These are phyloP conservation scores for Jasminum sambac DNA, from an alignment of 257 asterid species.

Conservation along the genomic window DNA sequence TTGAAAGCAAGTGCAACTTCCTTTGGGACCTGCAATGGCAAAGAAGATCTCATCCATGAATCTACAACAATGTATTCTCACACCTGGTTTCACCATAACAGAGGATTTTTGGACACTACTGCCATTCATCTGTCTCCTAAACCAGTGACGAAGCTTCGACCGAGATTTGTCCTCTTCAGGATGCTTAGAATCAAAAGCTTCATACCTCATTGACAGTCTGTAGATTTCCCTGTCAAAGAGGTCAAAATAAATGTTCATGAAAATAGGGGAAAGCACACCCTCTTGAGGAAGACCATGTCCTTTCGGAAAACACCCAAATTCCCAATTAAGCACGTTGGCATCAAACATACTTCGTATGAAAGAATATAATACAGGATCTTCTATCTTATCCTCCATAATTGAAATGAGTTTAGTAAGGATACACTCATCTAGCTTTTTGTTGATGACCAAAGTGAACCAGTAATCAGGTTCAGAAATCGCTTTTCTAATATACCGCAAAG, in stretches of 20 bases:
- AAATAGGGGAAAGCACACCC: constrained; percentile 85
- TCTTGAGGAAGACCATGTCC: constrained; percentile 99
- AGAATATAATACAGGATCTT: constrained; percentile 54
- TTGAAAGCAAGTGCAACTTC: constrained; percentile 63
- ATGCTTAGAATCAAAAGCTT: constrained; percentile 41
- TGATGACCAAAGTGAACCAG: constrained; percentile 73
- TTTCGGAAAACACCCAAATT: constrained; percentile 87
- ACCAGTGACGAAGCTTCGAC: constrained; percentile 84
- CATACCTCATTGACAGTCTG: constrained; percentile 79
- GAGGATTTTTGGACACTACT: constrained; percentile 23
- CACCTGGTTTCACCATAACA: constrained; percentile 37
- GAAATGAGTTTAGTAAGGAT: constrained; percentile 56
- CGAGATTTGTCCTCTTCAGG: constrained; percentile 38
- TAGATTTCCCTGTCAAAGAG: constrained; percentile 73
- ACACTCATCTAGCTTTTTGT: constrained; percentile 47
- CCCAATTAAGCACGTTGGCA: constrained; percentile 65
- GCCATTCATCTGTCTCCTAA: constrained; percentile 76
- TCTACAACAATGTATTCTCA: constrained; percentile 75
- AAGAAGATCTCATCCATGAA: constrained; percentile 88
- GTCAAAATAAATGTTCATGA: constrained; percentile 85
- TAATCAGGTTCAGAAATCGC: constrained; percentile 70
- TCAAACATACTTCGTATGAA: constrained; percentile 58
- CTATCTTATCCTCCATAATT: constrained; percentile 63
- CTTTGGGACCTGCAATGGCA: constrained; percentile 75
- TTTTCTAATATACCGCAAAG: constrained; percentile 71